Conservation (phyloP, 192 early-diverging fungal species). For the Linderina pennispora region DNA sequence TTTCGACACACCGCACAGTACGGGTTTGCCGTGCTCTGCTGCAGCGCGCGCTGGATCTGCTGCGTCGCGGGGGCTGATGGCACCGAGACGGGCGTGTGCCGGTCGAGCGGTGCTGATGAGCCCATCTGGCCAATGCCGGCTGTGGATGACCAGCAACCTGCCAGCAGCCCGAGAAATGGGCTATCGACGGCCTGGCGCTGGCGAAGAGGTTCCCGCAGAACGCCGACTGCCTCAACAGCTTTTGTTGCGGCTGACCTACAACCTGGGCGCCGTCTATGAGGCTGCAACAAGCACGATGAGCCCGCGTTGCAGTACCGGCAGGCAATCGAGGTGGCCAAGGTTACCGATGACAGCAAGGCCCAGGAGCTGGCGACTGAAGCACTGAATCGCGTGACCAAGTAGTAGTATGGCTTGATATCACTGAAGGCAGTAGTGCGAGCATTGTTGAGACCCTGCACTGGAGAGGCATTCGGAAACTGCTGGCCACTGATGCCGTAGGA, state of each 20-base stretch:
- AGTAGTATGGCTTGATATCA: too few relatives aligned
- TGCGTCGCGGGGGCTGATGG: slow-evolving; percentile 29
- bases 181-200: slow-evolving; percentile 32
- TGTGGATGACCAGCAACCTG: slow-evolving; percentile 18
- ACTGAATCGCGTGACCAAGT: slow-evolving; percentile 11
- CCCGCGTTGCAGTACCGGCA: slow-evolving; percentile 43
- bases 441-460: too few relatives aligned
- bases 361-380: slow-evolving; percentile 16
- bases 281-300: slow-evolving; percentile 19
- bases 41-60: slow-evolving; percentile 42
- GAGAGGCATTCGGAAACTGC: too few relatives aligned
- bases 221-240: slow-evolving; percentile 41
- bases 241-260: slow-evolving; percentile 40
- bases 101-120: slow-evolving; percentile 42
- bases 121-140: slow-evolving; percentile 42
- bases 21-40: slow-evolving; percentile 33
- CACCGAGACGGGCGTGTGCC: slow-evolving; percentile 21
- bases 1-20: slow-evolving; percentile 16
- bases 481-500: too few relatives aligned
- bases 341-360: slow-evolving; percentile 18
- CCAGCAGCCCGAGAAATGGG: slow-evolving; percentile 27
- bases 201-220: slow-evolving; percentile 36
- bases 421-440: too few relatives aligned
- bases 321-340: slow-evolving; percentile 21
- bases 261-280: slow-evolving; percentile 39